phyloP scores from a whole-genome alignment of 306 rosid genomes.

The Quercus cerris region DNA sequence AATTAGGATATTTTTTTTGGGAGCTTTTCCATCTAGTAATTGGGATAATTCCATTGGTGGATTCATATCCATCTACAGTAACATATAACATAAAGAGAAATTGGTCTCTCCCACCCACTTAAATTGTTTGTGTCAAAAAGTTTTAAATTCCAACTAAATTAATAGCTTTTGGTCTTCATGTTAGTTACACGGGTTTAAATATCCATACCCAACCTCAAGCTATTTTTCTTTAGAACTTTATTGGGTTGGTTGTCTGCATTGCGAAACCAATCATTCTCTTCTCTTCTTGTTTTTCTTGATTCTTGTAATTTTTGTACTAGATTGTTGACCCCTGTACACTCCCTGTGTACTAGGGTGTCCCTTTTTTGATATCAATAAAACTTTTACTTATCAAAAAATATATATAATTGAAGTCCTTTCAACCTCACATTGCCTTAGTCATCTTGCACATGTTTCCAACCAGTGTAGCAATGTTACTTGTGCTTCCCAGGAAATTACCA shows the following conservation, averaged over 20 bases:
- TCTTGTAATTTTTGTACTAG: too few relatives aligned
- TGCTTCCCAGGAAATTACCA: background rate
- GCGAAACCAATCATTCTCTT: too few relatives aligned
- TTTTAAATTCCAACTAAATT: background rate
- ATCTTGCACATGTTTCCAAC: background rate
- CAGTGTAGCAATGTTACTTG: background rate
- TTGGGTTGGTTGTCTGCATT: too few relatives aligned
- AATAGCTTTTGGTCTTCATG: background rate
- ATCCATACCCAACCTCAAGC: too few relatives aligned
- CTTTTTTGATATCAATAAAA: too few relatives aligned
- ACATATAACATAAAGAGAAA: background rate
- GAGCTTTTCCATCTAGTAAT: background rate
- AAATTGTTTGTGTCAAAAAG: background rate
- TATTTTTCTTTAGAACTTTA: too few relatives aligned
- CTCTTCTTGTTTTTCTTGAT: too few relatives aligned
- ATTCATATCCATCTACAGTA: background rate
- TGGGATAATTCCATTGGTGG: background rate
- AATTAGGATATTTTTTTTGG: background rate
- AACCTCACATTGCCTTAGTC: background rate
- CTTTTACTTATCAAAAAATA: too few relatives aligned
- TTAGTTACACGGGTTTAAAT: background rate
- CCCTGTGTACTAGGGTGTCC: too few relatives aligned
- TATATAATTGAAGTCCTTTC: background rate
- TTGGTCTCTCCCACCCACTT: background rate
- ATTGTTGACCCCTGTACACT: too few relatives aligned